Conservation (phyloP, 148 eudicot genomes). For the Camellia lanceoleosa region DNA sequence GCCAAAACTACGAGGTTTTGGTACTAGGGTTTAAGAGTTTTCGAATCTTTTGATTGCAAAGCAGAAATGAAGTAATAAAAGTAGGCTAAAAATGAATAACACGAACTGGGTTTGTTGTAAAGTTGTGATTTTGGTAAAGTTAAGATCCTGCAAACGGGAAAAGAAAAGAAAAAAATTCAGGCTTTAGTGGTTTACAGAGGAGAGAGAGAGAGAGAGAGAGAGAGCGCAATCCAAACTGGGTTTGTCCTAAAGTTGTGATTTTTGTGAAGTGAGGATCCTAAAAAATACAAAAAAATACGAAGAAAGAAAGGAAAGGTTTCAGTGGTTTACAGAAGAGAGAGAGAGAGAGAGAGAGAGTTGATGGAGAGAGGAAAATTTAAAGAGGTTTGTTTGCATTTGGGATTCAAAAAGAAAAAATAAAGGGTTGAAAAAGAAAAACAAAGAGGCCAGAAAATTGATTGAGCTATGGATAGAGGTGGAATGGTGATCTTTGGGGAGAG, state of each 20-base stretch:
- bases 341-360: not conserved
- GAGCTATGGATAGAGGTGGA: not conserved
- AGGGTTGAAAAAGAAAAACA: not conserved
- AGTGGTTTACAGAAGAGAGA: not conserved
- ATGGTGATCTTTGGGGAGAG: not conserved
- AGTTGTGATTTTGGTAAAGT: not conserved
- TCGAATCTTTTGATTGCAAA: not conserved
- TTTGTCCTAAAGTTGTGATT: too few relatives aligned
- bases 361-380: not conserved
- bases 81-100: not conserved
- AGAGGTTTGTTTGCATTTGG: constrained; percentile 14
- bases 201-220: too few relatives aligned
- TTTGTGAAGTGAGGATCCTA: too few relatives aligned
- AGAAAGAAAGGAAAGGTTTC: too few relatives aligned
- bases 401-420: not conserved
- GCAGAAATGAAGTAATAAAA: not conserved
- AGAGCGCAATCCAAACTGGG: too few relatives aligned
- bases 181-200: not conserved
- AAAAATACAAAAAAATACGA: too few relatives aligned
- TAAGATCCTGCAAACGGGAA: not conserved
- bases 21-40: not conserved
- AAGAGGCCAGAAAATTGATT: not conserved
- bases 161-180: not conserved
- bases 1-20: not conserved
- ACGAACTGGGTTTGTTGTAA: not conserved